Conservation (phyloP, 495 filamentous ascomycete species). For the Podospora anserina region DNA sequence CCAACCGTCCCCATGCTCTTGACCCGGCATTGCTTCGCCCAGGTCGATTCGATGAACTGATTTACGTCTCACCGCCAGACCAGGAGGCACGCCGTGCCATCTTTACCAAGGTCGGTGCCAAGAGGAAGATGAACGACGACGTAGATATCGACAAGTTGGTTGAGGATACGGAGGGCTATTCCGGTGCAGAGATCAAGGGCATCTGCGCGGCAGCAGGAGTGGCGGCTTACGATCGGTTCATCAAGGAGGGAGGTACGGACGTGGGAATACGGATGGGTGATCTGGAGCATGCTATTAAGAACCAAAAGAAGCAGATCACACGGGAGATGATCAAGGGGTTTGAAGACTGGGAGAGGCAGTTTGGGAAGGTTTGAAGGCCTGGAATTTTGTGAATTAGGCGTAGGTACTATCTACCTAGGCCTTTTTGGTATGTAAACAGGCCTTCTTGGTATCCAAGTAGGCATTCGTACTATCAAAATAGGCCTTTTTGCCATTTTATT, state of each 20-base stretch:
- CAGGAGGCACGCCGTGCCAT: conserved; percentile 73
- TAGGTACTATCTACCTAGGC: not conserved
- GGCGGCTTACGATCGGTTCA: conserved; percentile 41
- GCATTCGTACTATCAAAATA: too few relatives aligned
- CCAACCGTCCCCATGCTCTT: conserved; percentile 83
- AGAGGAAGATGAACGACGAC: conserved; percentile 57
- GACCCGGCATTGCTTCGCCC: conserved; percentile 86
- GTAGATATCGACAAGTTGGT: conserved; percentile 67
- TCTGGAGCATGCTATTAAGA: conserved; percentile 59
- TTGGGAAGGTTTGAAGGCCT: conserved; percentile 28
- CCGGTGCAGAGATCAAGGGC: conserved; percentile 82
- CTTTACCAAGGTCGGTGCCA: conserved; percentile 57
- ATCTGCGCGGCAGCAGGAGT: conserved; percentile 59
- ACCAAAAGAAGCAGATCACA: conserved; percentile 67
- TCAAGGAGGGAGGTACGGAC: conserved; percentile 29
- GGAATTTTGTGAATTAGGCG: not conserved
- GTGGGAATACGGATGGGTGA: conserved; percentile 58
- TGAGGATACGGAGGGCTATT: conserved; percentile 72
- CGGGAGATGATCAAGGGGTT: conserved; percentile 61
- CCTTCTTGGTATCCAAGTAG: too few relatives aligned
- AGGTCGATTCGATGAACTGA: conserved; percentile 81
- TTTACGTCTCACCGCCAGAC: conserved; percentile 87
- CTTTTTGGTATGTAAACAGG: not conserved
- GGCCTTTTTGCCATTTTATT: too few relatives aligned
- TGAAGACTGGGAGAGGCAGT: conserved; percentile 57